phyloP scores from a whole-genome alignment of 164 flowering plant species.

The Macadamia tetraphylla region DNA sequence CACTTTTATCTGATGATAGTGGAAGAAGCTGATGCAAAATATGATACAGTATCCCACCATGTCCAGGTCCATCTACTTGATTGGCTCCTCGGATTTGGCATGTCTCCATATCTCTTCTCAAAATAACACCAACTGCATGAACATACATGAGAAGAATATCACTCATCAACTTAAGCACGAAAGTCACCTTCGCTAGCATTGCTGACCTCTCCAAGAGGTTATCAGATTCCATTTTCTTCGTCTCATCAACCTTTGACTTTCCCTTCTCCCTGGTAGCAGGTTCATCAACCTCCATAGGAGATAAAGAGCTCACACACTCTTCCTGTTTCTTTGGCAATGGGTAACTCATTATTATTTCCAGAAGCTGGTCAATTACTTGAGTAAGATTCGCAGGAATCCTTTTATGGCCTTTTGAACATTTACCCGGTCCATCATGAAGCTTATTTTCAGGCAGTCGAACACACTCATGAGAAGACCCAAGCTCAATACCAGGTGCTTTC shows the following conservation, averaged over 20 bases:
- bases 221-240: conserved; percentile 37
- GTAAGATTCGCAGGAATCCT: conserved; percentile 67
- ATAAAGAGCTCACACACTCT: conserved; percentile 21
- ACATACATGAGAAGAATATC: conserved; percentile 87
- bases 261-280: conserved; percentile 67
- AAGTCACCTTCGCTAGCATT: conserved; percentile 69
- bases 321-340: conserved; percentile 34
- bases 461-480: conserved; percentile 55
- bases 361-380: conserved; percentile 81
- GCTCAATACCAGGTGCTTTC: conserved; percentile 50
- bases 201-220: conserved; percentile 55
- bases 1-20: conserved; percentile 48
- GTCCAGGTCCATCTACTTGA: conserved; percentile 41
- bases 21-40: conserved; percentile 69
- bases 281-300: conserved; percentile 80
- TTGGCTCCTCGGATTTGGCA: conserved; percentile 45
- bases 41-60: conserved; percentile 74
- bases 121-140: conserved; percentile 70
- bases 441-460: conserved; percentile 65
- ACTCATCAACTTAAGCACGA: conserved; percentile 81
- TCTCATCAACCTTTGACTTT: conserved; percentile 72
- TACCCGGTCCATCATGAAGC: conserved; percentile 52
- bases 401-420: conserved; percentile 69
- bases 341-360: conserved; percentile 66
- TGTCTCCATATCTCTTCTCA: conserved; percentile 66